Conservation (phyloP, 768 basidiomycete genomes). For the Psilocybe azurescens region DNA sequence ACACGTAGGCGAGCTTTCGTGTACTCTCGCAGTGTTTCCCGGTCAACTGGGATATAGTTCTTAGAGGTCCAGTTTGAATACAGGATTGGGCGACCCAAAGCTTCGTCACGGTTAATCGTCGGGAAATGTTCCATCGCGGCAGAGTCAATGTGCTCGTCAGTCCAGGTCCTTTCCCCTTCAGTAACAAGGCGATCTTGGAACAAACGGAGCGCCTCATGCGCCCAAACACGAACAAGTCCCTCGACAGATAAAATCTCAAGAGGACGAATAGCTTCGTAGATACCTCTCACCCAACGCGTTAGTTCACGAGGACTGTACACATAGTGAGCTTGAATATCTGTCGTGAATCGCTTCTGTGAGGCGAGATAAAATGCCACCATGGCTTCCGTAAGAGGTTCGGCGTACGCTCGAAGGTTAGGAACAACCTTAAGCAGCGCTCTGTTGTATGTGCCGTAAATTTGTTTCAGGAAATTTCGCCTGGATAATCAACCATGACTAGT, state of each 20-base stretch:
- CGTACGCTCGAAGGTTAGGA: conserved; percentile 90
- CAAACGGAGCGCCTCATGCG: conserved; percentile 94
- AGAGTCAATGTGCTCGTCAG: conserved; percentile 88
- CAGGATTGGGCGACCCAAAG: conserved; percentile 86
- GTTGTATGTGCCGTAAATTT: conserved; percentile 98
- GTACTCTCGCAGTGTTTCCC: conserved; percentile 92
- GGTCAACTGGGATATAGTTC: conserved; percentile 93
- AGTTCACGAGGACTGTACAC: conserved; percentile 99
- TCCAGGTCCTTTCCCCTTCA: conserved; percentile 94
- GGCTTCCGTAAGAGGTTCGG: conserved; percentile 94
- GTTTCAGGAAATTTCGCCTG: conserved; percentile 96
- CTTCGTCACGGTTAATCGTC: conserved; percentile 86
- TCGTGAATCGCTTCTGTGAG: conserved; percentile 93
- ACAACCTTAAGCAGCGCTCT: conserved; percentile 95
- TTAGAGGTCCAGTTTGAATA: conserved; percentile 99
- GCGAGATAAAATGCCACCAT: conserved; percentile 97
- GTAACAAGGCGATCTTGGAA: conserved; percentile 97
- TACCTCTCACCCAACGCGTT: conserved; percentile 95
- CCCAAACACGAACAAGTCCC: conserved; percentile 96
- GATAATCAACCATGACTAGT: conserved; percentile 98
- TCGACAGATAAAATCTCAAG: conserved; percentile 93
- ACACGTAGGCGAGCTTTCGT: conserved; percentile 95
- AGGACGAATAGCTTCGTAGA: conserved; percentile 96
- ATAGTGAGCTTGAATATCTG: conserved; percentile 98
- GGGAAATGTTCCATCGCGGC: conserved; percentile 92